Conservation (phyloP, 139 green algal genomes). For the Diplosphaera chodatii region DNA sequence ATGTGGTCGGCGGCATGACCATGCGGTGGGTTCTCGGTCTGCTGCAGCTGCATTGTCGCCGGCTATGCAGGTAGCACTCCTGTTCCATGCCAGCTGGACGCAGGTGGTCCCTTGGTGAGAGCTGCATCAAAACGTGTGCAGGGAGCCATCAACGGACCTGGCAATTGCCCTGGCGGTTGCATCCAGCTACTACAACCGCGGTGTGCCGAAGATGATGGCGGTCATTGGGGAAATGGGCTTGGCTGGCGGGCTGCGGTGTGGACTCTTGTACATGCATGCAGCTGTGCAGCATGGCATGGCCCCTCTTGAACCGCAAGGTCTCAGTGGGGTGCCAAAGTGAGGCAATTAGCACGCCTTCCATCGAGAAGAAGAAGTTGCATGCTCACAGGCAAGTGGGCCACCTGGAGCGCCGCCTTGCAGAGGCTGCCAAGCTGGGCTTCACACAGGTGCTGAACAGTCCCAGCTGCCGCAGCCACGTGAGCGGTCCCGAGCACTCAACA, state of each 20-base stretch:
- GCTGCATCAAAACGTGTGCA: slow-evolving; percentile 1
- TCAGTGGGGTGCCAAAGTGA: too few relatives aligned
- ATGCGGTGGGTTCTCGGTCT: slow-evolving; percentile 5
- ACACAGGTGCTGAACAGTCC: not conserved
- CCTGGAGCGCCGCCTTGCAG: slow-evolving; percentile 44
- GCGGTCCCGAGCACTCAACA: too few relatives aligned
- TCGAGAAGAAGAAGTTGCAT: too few relatives aligned
- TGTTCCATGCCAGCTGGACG: too few relatives aligned
- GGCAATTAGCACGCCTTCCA: too few relatives aligned
- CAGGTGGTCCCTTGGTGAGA: too few relatives aligned
- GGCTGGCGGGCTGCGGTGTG: slow-evolving; percentile 56
- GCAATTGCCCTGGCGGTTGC: slow-evolving; percentile 60
- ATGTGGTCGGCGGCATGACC: slow-evolving; percentile 63
- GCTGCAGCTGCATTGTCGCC: not conserved
- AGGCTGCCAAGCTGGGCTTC: slow-evolving; percentile 62
- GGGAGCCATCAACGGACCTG: slow-evolving; percentile 68
- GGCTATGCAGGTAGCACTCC: too few relatives aligned
- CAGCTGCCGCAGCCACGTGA: too few relatives aligned
- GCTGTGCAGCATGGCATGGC: not conserved
- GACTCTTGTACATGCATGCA: not conserved
- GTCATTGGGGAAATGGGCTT: slow-evolving; percentile 73
- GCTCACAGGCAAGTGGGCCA: slow-evolving; percentile 33
- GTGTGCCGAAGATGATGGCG: slow-evolving; percentile 32
- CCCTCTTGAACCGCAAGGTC: too few relatives aligned
- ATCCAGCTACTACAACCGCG: slow-evolving; percentile 38